Evolutionary conservation across 768 basidiomycete genomes (phyloP), one percentile per base, ranked within the genome.

Genomic region (Amanita polypyramis): DNA sequence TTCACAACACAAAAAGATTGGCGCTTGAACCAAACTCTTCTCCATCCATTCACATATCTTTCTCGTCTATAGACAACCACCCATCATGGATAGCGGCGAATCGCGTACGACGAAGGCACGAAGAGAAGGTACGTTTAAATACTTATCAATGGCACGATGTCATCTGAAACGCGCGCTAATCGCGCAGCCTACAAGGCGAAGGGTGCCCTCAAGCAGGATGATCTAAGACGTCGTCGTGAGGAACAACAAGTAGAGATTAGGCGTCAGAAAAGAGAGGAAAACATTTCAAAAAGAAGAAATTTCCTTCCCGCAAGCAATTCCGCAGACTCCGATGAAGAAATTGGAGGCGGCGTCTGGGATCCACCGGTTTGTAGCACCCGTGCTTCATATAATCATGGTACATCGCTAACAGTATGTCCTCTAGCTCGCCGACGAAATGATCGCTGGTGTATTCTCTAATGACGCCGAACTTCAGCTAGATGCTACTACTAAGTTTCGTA

Each of bases 221-320:
- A 98, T 65, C 85, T 98, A 57, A 82, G 95, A 58, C 85, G 93
- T 67, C 84, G 95, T 65, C 82, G 96, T 51, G 96, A 98, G 65
- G 94, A 99, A 64, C 91, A 95, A 63, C 94, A 98, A 61, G 96
- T 99, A 49, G 96, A 98, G 75, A 97, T 99, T 74, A 79, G 96
- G 62, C 79, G 92, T 62, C 91, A 95, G 72, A 98, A 98, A 72
- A 77, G 96, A 57, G 96, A 99, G 65, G 96, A 99, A 67, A 94
- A 93, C 65, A 94, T 98, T 53, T 89, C 94, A 51, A 99, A 99
- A 75, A 79, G 96, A 65, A 76, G 96, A 53, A 97, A 97, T 66
- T 89, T 95, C 62, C 75, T 92, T 49, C 82, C 91, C 30, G 46
- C 46, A 10, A 74, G 79, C 21, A 67, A 77, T 41, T 70, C 74